Percentiles rank a stretch among this genome's conserved stretches.
These are phyloP conservation scores for Erodium texanum DNA, from an alignment of 441 rosid species.

Conservation along the genomic window DNA sequence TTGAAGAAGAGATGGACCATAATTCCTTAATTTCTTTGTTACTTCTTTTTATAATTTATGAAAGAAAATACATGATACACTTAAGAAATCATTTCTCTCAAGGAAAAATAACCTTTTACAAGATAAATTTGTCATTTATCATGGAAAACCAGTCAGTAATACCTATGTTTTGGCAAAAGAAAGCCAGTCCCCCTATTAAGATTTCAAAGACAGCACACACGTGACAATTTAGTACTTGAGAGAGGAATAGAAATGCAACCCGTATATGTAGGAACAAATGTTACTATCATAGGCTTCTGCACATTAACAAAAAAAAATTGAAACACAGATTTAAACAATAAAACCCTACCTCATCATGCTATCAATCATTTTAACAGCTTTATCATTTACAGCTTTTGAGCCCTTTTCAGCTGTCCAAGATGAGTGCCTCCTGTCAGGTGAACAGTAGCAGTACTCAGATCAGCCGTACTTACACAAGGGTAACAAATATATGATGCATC, in stretches of 20 bases:
- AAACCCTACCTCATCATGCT: conserved; percentile 52
- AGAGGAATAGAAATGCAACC: no score
- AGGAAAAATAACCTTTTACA: neutral
- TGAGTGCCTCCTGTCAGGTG: conserved; percentile 50
- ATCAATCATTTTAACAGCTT: conserved; percentile 45
- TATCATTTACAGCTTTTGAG: conserved; percentile 33
- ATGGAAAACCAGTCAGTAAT: no score
- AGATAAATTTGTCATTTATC: no score
- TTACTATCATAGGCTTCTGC: neutral
- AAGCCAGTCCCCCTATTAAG: no score
- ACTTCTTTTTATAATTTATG: no score
- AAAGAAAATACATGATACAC: neutral
- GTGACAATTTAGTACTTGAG: no score
- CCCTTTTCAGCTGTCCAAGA: conserved; percentile 36
- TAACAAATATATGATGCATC: neutral
- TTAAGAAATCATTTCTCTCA: neutral
- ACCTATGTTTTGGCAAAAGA: no score
- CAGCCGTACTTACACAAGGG: neutral
- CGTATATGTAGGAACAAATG: neutral
- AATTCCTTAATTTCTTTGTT: no score
- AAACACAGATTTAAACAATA: neutral
- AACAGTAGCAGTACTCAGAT: neutral
- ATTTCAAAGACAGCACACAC: no score
- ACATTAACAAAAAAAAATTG: neutral
- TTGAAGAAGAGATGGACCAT: no score